Conservation (phyloP, 306 rosid species). For the Mucuna pruriens region DNA sequence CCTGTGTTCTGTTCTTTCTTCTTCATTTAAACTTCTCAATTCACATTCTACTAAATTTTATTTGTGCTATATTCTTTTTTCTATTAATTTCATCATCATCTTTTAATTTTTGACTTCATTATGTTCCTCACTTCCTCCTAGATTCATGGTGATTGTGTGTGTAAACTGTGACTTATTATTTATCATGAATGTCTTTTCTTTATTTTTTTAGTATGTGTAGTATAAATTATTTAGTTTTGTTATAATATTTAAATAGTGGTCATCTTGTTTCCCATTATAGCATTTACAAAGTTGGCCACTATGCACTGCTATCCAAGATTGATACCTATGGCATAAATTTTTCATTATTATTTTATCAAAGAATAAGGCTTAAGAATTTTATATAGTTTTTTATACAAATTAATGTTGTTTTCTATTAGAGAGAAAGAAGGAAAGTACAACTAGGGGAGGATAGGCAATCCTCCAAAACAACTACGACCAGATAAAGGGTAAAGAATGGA, state of each 20-base stretch:
- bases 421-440: constrained; percentile 7
- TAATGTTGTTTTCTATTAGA: neutral
- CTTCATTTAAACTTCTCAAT: neutral
- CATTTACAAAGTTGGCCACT: neutral
- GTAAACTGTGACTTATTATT: neutral
- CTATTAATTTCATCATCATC: neutral
- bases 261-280: neutral
- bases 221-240: neutral
- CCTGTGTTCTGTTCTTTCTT: neutral
- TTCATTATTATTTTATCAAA: neutral
- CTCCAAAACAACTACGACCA: constrained; percentile 13
- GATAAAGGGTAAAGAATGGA: neutral
- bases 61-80: neutral
- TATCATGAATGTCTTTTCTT: neutral
- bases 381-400: neutral
- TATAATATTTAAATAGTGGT: neutral
- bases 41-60: neutral
- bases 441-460: constrained; percentile 4
- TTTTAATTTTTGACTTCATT: neutral
- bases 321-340: neutral
- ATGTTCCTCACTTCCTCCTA: neutral
- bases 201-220: neutral
- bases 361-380: neutral
- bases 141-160: neutral
- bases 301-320: neutral